These are phyloP conservation scores for Boechera retrofracta DNA, from an alignment of 345 rosid species.

Conservation along the genomic window DNA sequence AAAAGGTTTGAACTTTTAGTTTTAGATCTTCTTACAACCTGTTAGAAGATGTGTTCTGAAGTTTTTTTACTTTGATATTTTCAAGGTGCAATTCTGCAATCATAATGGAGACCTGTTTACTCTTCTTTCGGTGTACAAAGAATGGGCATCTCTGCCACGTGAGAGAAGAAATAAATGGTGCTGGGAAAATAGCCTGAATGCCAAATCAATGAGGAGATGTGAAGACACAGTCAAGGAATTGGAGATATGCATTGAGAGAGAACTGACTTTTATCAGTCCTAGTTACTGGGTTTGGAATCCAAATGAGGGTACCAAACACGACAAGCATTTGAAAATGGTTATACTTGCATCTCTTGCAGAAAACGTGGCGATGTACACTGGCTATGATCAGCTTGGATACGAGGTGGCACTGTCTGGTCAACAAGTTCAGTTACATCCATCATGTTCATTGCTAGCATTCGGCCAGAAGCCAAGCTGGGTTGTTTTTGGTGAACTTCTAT, in stretches of 20 bases:
- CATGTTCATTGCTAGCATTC: conserved; percentile 80
- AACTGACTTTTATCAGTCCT: conserved; percentile 64
- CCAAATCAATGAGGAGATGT: conserved; percentile 92
- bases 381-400: conserved; percentile 83
- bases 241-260: conserved; percentile 68
- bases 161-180: conserved; percentile 79
- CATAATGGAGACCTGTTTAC: conserved; percentile 82
- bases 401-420: conserved; percentile 82
- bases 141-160: conserved; percentile 65
- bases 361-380: conserved; percentile 87
- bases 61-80: conserved; percentile 9
- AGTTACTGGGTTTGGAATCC: conserved; percentile 77
- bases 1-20: neutral
- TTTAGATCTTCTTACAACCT: conserved; percentile 12
- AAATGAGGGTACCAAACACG: conserved; percentile 47
- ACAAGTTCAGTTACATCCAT: conserved; percentile 79
- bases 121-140: conserved; percentile 78
- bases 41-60: conserved; percentile 22
- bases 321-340: conserved; percentile 58
- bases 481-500: conserved; percentile 81
- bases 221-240: conserved; percentile 75
- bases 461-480: conserved; percentile 88
- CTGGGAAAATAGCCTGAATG: conserved; percentile 93
- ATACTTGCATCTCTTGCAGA: conserved; percentile 80
- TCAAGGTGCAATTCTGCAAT: conserved; percentile 79